Evolutionary conservation across 148 eudicot species (phyloP).

Genomic region (Rheum nobile): DNA sequence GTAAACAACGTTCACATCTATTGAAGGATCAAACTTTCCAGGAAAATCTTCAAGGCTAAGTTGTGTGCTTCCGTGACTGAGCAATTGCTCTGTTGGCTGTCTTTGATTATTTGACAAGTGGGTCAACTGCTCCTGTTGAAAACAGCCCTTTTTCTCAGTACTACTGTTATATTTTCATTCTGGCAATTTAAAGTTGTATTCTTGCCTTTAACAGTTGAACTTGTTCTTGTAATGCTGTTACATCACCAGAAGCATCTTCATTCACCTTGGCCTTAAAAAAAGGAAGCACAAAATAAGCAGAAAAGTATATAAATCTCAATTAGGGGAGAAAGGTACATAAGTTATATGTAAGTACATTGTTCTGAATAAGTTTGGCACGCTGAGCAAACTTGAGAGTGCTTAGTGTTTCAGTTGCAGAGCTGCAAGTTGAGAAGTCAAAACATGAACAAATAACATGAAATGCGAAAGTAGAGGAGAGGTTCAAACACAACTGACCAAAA

Average conservation of each 20-base stretch:
- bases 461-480: background rate
- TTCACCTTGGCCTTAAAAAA: constrained; percentile 49
- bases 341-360: constrained; percentile 30
- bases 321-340: constrained; percentile 1
- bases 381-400: constrained; percentile 73
- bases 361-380: constrained; percentile 73
- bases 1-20: constrained; percentile 13
- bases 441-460: background rate
- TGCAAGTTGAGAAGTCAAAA: constrained; percentile 14
- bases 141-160: background rate
- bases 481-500: constrained; percentile 27
- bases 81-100: constrained; percentile 13
- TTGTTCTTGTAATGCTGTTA: constrained; percentile 50
- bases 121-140: constrained; percentile 49
- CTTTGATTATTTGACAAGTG: constrained; percentile 28
- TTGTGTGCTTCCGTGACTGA: constrained; percentile 13
- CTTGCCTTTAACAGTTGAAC: constrained; percentile 48
- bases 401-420: constrained; percentile 55
- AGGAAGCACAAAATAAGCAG: background rate
- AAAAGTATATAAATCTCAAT: background rate
- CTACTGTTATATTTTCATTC: background rate
- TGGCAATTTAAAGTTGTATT: background rate
- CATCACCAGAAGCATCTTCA: constrained; percentile 61
- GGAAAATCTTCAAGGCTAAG: constrained; percentile 12
- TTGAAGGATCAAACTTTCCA: constrained; percentile 15